Conservation (phyloP, 75 land plant genomes). For the Selaginella moellendorffii region DNA sequence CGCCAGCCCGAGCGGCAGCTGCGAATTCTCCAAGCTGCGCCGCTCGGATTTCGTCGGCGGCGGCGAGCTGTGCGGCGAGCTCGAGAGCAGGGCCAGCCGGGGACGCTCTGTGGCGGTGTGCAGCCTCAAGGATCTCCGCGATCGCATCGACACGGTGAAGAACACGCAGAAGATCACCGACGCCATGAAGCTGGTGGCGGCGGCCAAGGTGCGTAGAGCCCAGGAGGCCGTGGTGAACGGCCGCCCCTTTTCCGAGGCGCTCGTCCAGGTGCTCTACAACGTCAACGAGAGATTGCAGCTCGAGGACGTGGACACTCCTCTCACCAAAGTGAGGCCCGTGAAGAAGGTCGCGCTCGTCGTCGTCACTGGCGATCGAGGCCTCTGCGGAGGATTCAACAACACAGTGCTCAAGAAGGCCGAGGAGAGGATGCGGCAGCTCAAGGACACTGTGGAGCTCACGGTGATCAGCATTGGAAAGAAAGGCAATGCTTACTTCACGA, state of each 20-base stretch:
- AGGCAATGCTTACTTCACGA: constrained; percentile 37
- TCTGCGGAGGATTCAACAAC: constrained; percentile 63
- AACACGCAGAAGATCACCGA: constrained; percentile 68
- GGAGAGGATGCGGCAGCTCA: constrained; percentile 26
- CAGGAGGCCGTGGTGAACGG: constrained; percentile 62
- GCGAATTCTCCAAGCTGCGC: too few relatives aligned
- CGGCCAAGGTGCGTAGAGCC: constrained; percentile 55
- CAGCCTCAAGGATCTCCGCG: constrained; percentile 36
- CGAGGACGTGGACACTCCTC: constrained; percentile 47
- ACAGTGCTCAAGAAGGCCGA: constrained; percentile 41
- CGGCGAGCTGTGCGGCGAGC: neutral
- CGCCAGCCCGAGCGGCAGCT: too few relatives aligned
- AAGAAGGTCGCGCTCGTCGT: constrained; percentile 48
- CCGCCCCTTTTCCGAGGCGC: constrained; percentile 50
- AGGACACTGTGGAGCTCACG: constrained; percentile 26
- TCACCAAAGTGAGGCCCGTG: constrained; percentile 41
- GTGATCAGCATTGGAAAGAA: constrained; percentile 49
- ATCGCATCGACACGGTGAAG: constrained; percentile 42
- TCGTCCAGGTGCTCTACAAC: constrained; percentile 41
- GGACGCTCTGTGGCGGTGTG: constrained; percentile 17
- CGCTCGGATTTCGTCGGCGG: neutral
- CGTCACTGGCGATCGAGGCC: constrained; percentile 52
- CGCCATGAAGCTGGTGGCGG: constrained; percentile 78
- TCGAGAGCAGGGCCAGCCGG: constrained; percentile 8
- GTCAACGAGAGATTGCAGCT: constrained; percentile 41